A percentile compares a stretch with the other conserved stretches of the same genome.
Evolutionary conservation across 169 alveolate species (phyloP).

Genomic region (Plasmodium adleri): DNA sequence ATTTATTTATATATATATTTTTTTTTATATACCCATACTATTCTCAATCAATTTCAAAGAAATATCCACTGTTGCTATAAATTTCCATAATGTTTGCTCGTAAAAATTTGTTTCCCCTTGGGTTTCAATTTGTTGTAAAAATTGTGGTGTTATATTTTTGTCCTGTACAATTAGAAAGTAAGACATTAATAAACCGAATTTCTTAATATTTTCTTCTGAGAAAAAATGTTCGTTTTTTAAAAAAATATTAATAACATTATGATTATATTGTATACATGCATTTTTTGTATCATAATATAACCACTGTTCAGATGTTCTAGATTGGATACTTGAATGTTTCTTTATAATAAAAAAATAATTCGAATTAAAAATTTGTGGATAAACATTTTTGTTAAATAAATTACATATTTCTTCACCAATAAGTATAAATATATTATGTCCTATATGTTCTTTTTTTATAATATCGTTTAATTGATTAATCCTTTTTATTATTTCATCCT

Average conservation of each 20-base stretch:
- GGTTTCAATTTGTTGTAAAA: constrained; percentile 29
- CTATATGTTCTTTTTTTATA: constrained; percentile 19
- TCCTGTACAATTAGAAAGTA: constrained; percentile 41
- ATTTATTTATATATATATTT: neutral
- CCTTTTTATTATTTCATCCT: too few species aligned
- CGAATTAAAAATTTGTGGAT: constrained; percentile 18
- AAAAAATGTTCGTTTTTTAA: constrained; percentile 9
- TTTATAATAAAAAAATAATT: constrained; percentile 49
- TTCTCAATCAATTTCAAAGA: constrained; percentile 21
- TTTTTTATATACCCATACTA: constrained; percentile 7
- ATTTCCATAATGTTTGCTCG: constrained; percentile 5
- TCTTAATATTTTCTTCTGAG: constrained; percentile 1
- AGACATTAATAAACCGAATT: constrained; percentile 10
- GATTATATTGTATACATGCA: constrained; percentile 23
- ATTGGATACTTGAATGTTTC: neutral
- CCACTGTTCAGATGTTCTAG: neutral
- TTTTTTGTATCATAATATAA: constrained; percentile 10
- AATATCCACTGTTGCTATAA: constrained; percentile 14
- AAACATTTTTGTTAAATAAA: constrained; percentile 12
- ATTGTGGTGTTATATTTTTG: constrained; percentile 20
- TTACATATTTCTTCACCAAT: constrained; percentile 32
- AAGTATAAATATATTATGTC: constrained; percentile 35
- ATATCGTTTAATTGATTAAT: too few species aligned
- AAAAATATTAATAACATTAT: constrained; percentile 24
- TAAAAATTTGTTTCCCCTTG: neutral